phyloP scores from a whole-genome alignment of 176 grass and related monocot genomes.

The Carex kokanica region DNA sequence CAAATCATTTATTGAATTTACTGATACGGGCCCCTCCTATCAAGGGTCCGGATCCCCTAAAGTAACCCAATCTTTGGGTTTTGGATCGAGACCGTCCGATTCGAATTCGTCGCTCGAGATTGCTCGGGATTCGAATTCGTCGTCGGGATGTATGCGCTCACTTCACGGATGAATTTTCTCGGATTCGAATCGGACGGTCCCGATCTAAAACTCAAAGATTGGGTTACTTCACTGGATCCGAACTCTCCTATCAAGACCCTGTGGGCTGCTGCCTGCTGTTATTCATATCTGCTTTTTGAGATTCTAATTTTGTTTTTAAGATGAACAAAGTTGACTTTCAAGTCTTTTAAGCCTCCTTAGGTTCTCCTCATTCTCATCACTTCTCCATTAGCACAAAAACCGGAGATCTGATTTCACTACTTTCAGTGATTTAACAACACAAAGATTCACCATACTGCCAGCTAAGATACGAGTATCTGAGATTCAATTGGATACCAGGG shows the following conservation, averaged over 20 bases:
- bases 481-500: background rate
- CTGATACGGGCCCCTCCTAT: background rate
- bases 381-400: slow-evolving; percentile 1
- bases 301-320: background rate
- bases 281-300: background rate
- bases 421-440: background rate
- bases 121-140: no score
- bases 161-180: no score
- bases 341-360: background rate
- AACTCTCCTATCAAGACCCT: background rate
- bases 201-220: no score
- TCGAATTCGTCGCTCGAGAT: no score
- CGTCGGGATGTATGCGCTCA: no score
- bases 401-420: slow-evolving; percentile 7
- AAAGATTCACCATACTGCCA: background rate
- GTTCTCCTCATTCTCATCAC: background rate
- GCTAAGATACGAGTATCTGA: background rate
- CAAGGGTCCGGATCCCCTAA: no score
- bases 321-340: slow-evolving; percentile 6
- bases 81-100: no score
- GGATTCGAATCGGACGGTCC: no score
- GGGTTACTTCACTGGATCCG: no score
- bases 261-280: slow-evolving; percentile 13
- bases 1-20: slow-evolving; percentile 1
- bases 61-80: no score